Percentiles rank a stretch among this genome's conserved stretches.
phyloP scores from a whole-genome alignment of 1,284 basidiomycete genomes.

The Irpex sp. region DNA sequence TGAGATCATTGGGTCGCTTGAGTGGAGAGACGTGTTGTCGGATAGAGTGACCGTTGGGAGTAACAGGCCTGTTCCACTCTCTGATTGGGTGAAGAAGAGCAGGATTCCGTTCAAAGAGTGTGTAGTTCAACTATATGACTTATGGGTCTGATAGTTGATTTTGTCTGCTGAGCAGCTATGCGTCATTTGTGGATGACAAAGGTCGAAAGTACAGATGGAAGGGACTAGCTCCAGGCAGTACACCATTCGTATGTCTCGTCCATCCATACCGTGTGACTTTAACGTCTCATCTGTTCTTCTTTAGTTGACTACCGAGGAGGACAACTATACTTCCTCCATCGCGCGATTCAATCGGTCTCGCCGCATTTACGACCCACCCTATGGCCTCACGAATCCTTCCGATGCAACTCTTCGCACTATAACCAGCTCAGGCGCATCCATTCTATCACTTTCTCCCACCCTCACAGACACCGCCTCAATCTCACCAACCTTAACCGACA shows the following conservation, averaged over 20 bases:
- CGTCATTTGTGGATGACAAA: conserved; percentile 32
- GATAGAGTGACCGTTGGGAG: conserved; percentile 18
- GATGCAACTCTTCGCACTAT: not conserved
- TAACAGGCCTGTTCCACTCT: conserved; percentile 18
- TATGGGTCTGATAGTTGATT: not conserved
- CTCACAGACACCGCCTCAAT: conserved; percentile 16
- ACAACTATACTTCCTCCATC: conserved; percentile 29
- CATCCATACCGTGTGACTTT: not conserved
- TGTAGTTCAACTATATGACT: not conserved
- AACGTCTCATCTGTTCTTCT: not conserved
- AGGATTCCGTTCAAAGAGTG: conserved; percentile 35
- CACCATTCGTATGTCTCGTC: not conserved
- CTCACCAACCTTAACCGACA: conserved; percentile 10
- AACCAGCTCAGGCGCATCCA: not conserved
- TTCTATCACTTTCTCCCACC: conserved; percentile 10
- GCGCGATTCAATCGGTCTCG: conserved; percentile 33
- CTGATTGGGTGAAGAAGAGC: conserved; percentile 41
- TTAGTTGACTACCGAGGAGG: conserved; percentile 33
- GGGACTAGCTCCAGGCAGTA: conserved; percentile 30
- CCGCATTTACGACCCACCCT: conserved; percentile 13
- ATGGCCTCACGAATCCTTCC: not conserved
- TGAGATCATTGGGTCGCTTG: conserved; percentile 20
- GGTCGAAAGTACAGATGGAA: conserved; percentile 39
- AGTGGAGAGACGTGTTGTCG: conserved; percentile 21
- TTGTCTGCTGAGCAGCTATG: conserved; percentile 23